Evolutionary conservation across 2,329 filamentous ascomycete genomes (phyloP), one percentile per base, ranked within the genome.

Genomic region (Paramyrothecium sp.): DNA sequence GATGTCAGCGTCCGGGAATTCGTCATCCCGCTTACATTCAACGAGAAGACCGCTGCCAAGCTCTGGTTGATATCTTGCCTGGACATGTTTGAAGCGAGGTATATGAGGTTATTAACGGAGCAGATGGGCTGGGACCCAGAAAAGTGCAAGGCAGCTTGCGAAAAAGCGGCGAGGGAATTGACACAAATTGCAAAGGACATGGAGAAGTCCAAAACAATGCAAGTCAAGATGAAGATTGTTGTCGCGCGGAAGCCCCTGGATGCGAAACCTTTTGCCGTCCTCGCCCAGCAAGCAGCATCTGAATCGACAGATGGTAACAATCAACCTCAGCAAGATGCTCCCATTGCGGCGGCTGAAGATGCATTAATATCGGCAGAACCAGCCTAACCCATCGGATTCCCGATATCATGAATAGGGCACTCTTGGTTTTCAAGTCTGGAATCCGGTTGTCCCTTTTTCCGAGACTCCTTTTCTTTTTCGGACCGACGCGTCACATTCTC

Each of bases 21-120:
- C 60, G 72, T 74, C 16, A 77, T 85, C 34, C 81, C 80, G 4
- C 73, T 85, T 30, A 75, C 73, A 8, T 60, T 78, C 44, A 76
- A 78, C 54, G 76, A 78, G 44, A 70, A 69, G 53, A 75, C 74
- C 8, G 78, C 78, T 3, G 80, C 81, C 46, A 82, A 81, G 60
- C 76, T 84, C 52, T 84, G 81, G 81, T 71, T 84, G 33, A 77
- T 84, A 22, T 74, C 77, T 2, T 75, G 79, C 57, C 69, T 84
- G 33, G 81, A 83, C 56, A 76, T 77, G 3, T 65, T 83, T 30
- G 82, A 85, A 65, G 75, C 81, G 12, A 66, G 71, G 33, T 77
- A 72, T 46, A 65, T 86, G 60, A 75, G 83, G 34, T 72, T 80
- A 12, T 72, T 86, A 56, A 85, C 81, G 1, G 78, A 76, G 60